Evolutionary conservation across 2,329 filamentous ascomycete species (phyloP).

Genomic region (Fusarium cicatricum): DNA sequence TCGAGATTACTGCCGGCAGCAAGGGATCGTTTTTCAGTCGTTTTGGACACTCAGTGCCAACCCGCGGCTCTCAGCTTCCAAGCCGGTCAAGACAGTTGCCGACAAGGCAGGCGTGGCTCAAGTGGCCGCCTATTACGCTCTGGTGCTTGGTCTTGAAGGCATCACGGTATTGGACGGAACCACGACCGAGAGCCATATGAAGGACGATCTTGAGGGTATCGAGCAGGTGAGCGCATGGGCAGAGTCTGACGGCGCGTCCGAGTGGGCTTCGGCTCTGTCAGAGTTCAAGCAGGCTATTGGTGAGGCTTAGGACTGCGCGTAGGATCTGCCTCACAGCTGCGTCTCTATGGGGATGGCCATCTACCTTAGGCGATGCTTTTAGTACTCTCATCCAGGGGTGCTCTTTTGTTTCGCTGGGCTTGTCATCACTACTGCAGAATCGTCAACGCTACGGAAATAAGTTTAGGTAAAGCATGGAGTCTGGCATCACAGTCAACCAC

Average conservation of each 20-base stretch:
- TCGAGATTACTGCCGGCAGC: constrained; percentile 58
- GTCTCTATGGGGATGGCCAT: not conserved
- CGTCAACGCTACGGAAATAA: too few species aligned
- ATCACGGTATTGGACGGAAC: constrained; percentile 58
- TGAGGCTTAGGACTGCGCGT: constrained; percentile 21
- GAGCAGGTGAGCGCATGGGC: constrained; percentile 54
- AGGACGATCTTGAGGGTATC: constrained; percentile 56
- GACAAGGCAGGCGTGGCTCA: constrained; percentile 46
- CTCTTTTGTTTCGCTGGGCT: not conserved
- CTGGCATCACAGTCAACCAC: too few species aligned
- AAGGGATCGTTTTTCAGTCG: constrained; percentile 57
- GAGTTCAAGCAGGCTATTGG: constrained; percentile 55
- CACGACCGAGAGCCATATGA: constrained; percentile 57
- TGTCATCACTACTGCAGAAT: too few species aligned
- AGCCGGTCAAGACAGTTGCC: constrained; percentile 61
- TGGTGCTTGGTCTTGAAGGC: constrained; percentile 57
- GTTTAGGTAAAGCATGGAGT: too few species aligned
- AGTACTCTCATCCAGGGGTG: not conserved
- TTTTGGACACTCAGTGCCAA: constrained; percentile 65
- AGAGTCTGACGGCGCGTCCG: constrained; percentile 50
- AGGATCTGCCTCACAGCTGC: not conserved
- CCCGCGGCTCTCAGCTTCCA: constrained; percentile 46
- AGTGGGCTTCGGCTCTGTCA: constrained; percentile 58
- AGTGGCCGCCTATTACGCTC: constrained; percentile 56
- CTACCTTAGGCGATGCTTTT: not conserved